phyloP scores from a whole-genome alignment of 2,329 filamentous ascomycete species.

The Phaeoacremonium minimum region DNA sequence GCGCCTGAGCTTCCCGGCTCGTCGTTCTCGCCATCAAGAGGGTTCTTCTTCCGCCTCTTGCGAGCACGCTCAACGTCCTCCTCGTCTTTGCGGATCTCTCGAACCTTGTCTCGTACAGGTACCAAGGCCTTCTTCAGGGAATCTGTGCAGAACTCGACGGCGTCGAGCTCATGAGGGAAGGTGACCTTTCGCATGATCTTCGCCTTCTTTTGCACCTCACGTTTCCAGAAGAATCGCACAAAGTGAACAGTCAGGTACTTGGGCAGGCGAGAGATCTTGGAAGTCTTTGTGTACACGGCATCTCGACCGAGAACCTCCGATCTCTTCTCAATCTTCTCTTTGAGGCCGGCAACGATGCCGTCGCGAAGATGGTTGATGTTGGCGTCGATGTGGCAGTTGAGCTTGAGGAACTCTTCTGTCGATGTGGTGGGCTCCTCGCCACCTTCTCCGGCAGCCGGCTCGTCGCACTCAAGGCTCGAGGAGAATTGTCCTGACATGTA shows the following conservation, averaged over 20 bases:
- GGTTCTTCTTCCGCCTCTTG: conserved; percentile 78
- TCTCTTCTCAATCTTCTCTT: conserved; percentile 87
- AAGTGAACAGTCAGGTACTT: conserved; percentile 97
- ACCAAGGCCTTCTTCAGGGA: conserved; percentile 77
- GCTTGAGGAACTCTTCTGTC: conserved; percentile 79
- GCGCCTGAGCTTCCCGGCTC: conserved; percentile 4
- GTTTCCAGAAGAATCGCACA: conserved; percentile 97
- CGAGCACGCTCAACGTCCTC: conserved; percentile 86
- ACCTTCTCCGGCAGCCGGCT: conserved; percentile 67
- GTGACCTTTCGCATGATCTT: conserved; percentile 99
- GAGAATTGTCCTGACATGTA: conserved; percentile 84
- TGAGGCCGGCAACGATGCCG: conserved; percentile 75
- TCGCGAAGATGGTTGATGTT: conserved; percentile 88
- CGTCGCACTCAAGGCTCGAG: conserved; percentile 77
- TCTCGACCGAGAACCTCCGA: conserved; percentile 75
- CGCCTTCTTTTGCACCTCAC: conserved; percentile 93
- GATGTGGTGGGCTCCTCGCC: conserved; percentile 66
- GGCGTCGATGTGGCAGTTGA: conserved; percentile 91
- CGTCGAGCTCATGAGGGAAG: conserved; percentile 89
- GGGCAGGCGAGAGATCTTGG: conserved; percentile 83
- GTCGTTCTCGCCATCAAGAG: conserved; percentile 35
- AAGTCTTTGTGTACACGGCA: conserved; percentile 82
- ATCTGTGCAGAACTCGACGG: conserved; percentile 93
- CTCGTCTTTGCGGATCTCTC: conserved; percentile 91
- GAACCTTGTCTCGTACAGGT: conserved; percentile 93